phyloP scores from a whole-genome alignment of 805 yeast species.

The Schwanniomyces vanrijiae region DNA sequence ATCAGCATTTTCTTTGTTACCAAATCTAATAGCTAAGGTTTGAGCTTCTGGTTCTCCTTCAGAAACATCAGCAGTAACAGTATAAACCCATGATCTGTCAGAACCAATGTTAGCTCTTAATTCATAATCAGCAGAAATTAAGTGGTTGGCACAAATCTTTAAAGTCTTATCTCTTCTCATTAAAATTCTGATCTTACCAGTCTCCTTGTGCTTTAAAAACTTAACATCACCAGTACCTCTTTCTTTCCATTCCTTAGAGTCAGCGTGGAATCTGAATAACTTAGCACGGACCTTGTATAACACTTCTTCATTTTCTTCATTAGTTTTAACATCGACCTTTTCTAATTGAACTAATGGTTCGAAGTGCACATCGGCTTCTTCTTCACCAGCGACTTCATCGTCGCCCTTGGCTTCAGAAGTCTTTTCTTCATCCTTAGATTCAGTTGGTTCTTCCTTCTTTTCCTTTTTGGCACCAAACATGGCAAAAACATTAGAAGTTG shows the following conservation, averaged over 20 bases:
- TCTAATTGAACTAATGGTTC: conserved; percentile 95
- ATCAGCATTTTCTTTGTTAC: conserved; percentile 89
- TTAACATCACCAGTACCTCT: conserved; percentile 99
- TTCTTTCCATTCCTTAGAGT: conserved; percentile 95
- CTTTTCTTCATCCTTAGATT: conserved; percentile 20
- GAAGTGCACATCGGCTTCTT: conserved; percentile 84
- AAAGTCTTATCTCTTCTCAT: conserved; percentile 99
- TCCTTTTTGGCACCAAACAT: conserved; percentile 93
- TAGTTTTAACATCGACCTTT: conserved; percentile 94
- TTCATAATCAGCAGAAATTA: conserved; percentile 75
- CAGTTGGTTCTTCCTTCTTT: conserved; percentile 45
- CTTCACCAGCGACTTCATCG: conserved; percentile 57
- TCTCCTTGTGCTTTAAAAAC: conserved; percentile 83
- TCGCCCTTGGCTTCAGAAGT: conserved; percentile 33
- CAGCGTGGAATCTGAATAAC: conserved; percentile 84
- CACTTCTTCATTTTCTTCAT: conserved; percentile 32
- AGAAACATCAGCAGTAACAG: conserved; percentile 86
- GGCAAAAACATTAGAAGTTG: conserved; percentile 82
- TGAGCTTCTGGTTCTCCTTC: conserved; percentile 96
- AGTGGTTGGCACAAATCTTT: conserved; percentile 97
- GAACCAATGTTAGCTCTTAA: conserved; percentile 93
- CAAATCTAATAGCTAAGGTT: conserved; percentile 95
- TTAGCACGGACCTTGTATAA: conserved; percentile 83
- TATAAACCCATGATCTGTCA: conserved; percentile 98
- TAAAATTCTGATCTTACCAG: conserved; percentile 81